A percentile compares a stretch with the other conserved stretches of the same genome.
Evolutionary conservation across 2,329 filamentous ascomycete genomes (phyloP).

Genomic region (Arthroderma sp.): DNA sequence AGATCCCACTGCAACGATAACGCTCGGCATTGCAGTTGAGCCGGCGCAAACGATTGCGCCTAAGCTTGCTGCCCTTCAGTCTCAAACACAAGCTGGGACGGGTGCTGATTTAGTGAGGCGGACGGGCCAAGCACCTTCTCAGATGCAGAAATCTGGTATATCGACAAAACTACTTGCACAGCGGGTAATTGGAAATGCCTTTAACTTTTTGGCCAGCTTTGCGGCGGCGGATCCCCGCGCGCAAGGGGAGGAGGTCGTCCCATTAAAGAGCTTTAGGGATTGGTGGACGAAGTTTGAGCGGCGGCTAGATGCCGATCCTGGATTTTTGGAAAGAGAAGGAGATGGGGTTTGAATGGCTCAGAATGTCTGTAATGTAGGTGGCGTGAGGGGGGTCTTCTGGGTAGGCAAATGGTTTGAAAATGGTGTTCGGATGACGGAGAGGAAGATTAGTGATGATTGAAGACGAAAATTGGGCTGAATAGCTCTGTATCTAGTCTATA

Average conservation of each 20-base stretch:
- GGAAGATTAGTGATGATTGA: no score
- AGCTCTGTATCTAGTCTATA: no score
- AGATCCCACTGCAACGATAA: conserved; percentile 39
- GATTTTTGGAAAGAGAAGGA: conserved; percentile 67
- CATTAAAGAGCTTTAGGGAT: conserved; percentile 86
- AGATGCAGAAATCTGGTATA: conserved; percentile 27
- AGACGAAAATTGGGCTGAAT: no score
- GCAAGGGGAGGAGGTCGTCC: conserved; percentile 68
- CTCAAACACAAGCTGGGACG: conserved; percentile 19
- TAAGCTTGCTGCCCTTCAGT: conserved; percentile 49
- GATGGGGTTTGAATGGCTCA: conserved; percentile 9
- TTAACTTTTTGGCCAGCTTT: conserved; percentile 89
- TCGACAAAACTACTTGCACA: conserved; percentile 74
- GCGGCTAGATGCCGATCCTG: conserved; percentile 70
- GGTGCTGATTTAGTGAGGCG: conserved; percentile 19
- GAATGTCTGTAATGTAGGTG: no score
- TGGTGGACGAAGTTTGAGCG: conserved; percentile 98
- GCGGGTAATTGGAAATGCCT: conserved; percentile 89
- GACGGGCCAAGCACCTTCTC: conserved; percentile 13
- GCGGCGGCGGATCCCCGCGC: conserved; percentile 43
- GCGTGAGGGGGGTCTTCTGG: no score
- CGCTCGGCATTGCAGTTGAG: conserved; percentile 75
- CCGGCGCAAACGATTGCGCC: conserved; percentile 56
- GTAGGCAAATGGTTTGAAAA: no score
- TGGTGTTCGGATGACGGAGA: no score